Evolutionary conservation across 495 filamentous ascomycete species (phyloP), one percentile per base, ranked within the genome.

Genomic region (Cairneyella variabilis): DNA sequence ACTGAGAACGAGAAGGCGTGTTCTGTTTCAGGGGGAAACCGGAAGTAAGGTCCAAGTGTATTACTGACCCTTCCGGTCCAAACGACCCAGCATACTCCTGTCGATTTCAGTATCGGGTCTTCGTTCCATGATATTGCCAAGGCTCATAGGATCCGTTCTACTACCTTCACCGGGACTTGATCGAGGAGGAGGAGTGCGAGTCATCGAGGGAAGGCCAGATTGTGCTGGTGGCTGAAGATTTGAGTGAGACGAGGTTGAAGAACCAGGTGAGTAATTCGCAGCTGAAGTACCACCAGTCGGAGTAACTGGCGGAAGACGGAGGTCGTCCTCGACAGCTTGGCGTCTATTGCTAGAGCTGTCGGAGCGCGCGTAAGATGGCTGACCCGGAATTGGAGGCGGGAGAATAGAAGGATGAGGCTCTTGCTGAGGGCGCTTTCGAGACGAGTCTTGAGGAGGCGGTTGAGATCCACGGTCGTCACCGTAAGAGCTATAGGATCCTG

Each of bases 361-460:
- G n/a, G 56, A 26, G 10, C 63, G 59, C 26, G 59, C 40, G 43
- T 66, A 64, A 2, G 57, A 30, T 51, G 68, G 53, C 18, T 70
- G 67, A 20, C 58, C 68, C 17, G 69, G 66, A 23, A 71, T 56
- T 27, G 66, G 71, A 20, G 69, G 69, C 18, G 71, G 69, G 12
- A 72, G 57, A 43, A 67, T 62, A 16, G 70, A 65, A n/a, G 70
- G 57, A 46, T 71, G 70, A 16, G 68, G 61, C 38, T 73, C 71
- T 51, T 61, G 39, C 44, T 61, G 54, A 12, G 66, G 53, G 42
- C 62, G 51, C 56, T 65, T 66, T 27, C 62, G 56, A 38, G 61
- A 58, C 38, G 60, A 64, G 28, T 66, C 61, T 41, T 69, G 60
- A 18, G 58, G 25, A 17, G 60, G 30, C 22, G 57, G 58, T 27